phyloP scores from a whole-genome alignment of 1,284 basidiomycete genomes.

The Apiotrichum gracile region DNA sequence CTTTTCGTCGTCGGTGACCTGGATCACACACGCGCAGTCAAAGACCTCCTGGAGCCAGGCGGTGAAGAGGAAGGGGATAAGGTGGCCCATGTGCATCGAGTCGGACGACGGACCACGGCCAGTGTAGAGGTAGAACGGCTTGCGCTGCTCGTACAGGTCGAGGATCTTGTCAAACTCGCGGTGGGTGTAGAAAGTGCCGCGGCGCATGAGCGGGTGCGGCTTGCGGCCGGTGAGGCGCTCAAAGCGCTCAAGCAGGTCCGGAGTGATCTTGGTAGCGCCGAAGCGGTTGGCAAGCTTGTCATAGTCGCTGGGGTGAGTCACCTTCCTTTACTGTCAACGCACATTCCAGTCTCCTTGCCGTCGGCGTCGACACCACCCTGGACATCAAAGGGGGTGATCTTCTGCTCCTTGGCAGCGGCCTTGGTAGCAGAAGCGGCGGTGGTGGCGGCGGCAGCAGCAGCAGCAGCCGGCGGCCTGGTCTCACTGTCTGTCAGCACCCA shows the following conservation, averaged over 20 bases:
- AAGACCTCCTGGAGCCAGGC: conserved; percentile 98
- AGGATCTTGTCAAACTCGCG: conserved; percentile 91
- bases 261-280: conserved; percentile 77
- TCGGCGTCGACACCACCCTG: conserved; percentile 84
- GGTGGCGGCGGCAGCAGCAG: conserved; percentile 1
- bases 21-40: conserved; percentile 86
- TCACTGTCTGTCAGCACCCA: background rate
- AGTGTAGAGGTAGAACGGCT: conserved; percentile 98
- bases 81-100: conserved; percentile 96
- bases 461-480: conserved; percentile 14
- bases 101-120: conserved; percentile 94
- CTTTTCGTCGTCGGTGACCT: conserved; percentile 98
- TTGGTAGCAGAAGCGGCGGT: background rate
- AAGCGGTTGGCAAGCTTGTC: conserved; percentile 93
- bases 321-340: conserved; percentile 10
- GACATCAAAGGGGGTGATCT: conserved; percentile 97
- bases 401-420: conserved; percentile 56
- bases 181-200: conserved; percentile 98
- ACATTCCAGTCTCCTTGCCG: conserved; percentile 80
- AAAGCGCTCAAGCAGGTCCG: conserved; percentile 76
- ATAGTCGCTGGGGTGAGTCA: conserved; percentile 61
- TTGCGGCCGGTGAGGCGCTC: conserved; percentile 83
- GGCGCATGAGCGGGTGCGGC: conserved; percentile 83
- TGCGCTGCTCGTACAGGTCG: conserved; percentile 91
- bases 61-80: conserved; percentile 96